phyloP scores from a whole-genome alignment of 2,329 filamentous ascomycete species.

The Fusarium compactum region DNA sequence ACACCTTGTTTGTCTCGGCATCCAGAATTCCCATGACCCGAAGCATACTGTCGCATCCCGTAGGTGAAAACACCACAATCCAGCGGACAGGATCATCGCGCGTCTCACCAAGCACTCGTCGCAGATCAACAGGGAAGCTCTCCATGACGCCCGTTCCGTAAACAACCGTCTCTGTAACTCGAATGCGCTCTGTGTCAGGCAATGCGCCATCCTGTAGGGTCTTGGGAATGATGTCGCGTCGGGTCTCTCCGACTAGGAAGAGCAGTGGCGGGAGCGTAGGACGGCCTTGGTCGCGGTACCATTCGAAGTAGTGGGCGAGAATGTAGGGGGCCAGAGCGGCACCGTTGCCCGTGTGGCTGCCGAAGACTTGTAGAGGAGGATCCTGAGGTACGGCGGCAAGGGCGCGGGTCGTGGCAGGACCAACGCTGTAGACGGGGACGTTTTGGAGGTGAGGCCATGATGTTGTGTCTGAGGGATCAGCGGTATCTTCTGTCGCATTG shows the following conservation, averaged over 20 bases:
- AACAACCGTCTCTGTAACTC: conserved; percentile 82
- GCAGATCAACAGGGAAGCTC: conserved; percentile 79
- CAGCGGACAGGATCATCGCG: conserved; percentile 64
- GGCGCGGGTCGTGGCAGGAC: conserved; percentile 82
- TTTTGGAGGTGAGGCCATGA: conserved; percentile 67
- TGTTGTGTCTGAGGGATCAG: conserved; percentile 12
- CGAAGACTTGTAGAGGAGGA: conserved; percentile 73
- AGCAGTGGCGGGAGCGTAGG: conserved; percentile 72
- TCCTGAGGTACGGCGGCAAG: conserved; percentile 67
- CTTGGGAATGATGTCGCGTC: conserved; percentile 89
- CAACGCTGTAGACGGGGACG: conserved; percentile 80
- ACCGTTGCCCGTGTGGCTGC: conserved; percentile 86
- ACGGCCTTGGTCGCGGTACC: conserved; percentile 58
- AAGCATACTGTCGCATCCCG: conserved; percentile 72
- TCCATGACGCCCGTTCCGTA: conserved; percentile 89
- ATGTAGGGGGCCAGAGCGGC: conserved; percentile 84
- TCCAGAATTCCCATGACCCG: conserved; percentile 65
- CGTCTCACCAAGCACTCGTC: conserved; percentile 61
- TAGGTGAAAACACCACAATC: conserved; percentile 81
- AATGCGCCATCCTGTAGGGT: conserved; percentile 73
- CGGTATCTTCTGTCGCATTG: conserved; percentile 24
- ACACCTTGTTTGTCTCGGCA: conserved; percentile 56
- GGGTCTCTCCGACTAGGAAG: conserved; percentile 91
- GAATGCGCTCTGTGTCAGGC: conserved; percentile 64
- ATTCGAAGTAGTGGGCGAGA: conserved; percentile 76